Base-by-base conservation (phyloP, 2,329 filamentous ascomycete genomes). In the Zymoseptoria passerinii region DNA sequence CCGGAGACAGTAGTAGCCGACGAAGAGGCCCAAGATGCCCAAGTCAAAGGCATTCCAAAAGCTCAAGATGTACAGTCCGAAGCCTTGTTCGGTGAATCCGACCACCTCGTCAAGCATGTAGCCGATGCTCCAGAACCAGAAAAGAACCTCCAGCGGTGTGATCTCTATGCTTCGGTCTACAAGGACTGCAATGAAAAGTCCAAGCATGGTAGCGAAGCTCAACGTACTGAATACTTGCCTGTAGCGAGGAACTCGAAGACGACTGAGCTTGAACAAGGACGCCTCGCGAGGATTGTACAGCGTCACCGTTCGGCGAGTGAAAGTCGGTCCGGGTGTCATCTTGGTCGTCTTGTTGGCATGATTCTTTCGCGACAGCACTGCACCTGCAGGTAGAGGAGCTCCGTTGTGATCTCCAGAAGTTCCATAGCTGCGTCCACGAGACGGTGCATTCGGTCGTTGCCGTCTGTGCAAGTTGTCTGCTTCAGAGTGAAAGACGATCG, bases 1-100 rank as follows among this genome's bases (percentile, higher is more conserved):
- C 57, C 92, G 85, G 77, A 96, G 85, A 67, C 88, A 89, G 72
- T 96, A 95, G 77, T 96, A 96, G 57, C 89, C 82, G 67, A 95
- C 85, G 66, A 96, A 84, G 61, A 96, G 78, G 23, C 95, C 76
- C 55, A 96, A 76, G 55, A 96, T 96, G 8, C 92, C 92, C 44
- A 96, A 78, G 70, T 96, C 92, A 72, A 96, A 96, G 44, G 92
- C 84, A 72, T 96, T 96, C 92, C 92, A 96, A 72, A 96, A 94
- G 72, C 90, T 95, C 85, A 96, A 92, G 68, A 96, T 90, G 75
- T 96, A 97, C 28, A 97, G 82, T 44, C 91, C 92, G 72, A 96
- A 96, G 2, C 92, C 92, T 74, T 96, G 91, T 73, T 97, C 92
- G 65, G 92, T 96, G 78, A 96, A 96, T 9, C 92, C 92, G 18